phyloP scores from a whole-genome alignment of 306 rosid genomes.

The Cercis canadensis region DNA sequence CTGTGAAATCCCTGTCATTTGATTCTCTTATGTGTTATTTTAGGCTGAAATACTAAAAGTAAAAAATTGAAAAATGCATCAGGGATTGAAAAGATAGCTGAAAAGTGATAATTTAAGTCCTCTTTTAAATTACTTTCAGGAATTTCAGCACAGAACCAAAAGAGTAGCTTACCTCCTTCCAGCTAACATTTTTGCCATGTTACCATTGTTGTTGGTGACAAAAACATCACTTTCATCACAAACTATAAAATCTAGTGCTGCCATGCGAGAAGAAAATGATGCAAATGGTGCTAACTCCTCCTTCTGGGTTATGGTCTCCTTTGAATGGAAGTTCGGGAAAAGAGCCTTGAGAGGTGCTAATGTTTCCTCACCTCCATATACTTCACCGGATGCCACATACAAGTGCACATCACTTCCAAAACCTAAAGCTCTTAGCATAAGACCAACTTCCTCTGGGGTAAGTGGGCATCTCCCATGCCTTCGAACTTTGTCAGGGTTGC shows the following conservation, averaged over 20 bases:
- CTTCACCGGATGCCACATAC: conserved; percentile 95
- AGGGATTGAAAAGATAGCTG: neutral
- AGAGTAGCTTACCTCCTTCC: conserved; percentile 74
- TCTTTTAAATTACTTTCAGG: neutral
- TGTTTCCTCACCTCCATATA: conserved; percentile 82
- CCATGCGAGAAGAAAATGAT: conserved; percentile 93
- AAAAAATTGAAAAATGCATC: neutral
- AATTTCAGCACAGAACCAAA: neutral
- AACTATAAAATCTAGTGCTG: conserved; percentile 84
- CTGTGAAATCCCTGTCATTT: too few species aligned
- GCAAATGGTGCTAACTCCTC: conserved; percentile 77
- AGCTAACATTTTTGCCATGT: conserved; percentile 94
- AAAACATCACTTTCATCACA: conserved; percentile 88
- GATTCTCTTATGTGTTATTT: neutral
- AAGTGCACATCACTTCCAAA: conserved; percentile 72
- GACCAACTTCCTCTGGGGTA: conserved; percentile 95
- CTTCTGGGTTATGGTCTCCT: conserved; percentile 71
- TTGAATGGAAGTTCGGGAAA: conserved; percentile 81
- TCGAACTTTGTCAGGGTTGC: conserved; percentile 79
- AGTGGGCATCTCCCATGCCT: conserved; percentile 94
- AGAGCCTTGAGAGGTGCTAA: conserved; percentile 78
- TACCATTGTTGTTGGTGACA: conserved; percentile 91
- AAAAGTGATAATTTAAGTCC: neutral
- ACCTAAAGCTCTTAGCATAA: conserved; percentile 87
- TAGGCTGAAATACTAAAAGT: neutral